These are phyloP conservation scores for Calonectria fujianensis DNA, from an alignment of 2,329 filamentous ascomycete species.

Conservation along the genomic window DNA sequence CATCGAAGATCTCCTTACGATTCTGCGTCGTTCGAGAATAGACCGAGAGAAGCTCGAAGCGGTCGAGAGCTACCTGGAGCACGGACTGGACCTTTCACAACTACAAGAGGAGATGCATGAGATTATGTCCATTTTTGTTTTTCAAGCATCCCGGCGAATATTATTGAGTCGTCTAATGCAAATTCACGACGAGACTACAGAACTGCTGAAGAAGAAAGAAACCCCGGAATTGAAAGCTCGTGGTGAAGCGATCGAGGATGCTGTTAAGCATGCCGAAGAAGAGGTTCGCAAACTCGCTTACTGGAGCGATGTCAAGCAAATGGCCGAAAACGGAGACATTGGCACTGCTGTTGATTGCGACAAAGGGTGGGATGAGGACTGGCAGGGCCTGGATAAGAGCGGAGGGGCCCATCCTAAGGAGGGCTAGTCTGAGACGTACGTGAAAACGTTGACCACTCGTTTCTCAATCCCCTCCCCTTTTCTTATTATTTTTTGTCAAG, in stretches of 20 bases:
- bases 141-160: conserved; percentile 88
- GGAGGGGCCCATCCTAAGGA: conserved; percentile 64
- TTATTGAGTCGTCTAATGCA: conserved; percentile 82
- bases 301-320: conserved; percentile 88
- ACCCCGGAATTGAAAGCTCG: conserved; percentile 61
- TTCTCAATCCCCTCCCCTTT: conserved; percentile 3
- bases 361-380: conserved; percentile 62
- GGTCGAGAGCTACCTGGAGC: conserved; percentile 86
- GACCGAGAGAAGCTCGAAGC: conserved; percentile 94
- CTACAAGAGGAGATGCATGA: conserved; percentile 86
- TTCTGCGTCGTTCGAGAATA: conserved; percentile 82
- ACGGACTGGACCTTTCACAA: conserved; percentile 85
- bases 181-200: conserved; percentile 68
- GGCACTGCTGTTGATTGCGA: conserved; percentile 64
- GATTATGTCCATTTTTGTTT: conserved; percentile 91
- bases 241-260: conserved; percentile 82
- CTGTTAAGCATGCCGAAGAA: conserved; percentile 84
- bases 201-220: conserved; percentile 62
- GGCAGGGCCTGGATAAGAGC: conserved; percentile 73
- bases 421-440: conserved; percentile 47
- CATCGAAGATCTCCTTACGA: conserved; percentile 80
- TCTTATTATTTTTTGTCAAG: conserved; percentile 11
- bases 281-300: conserved; percentile 89
- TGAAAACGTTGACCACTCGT: conserved; percentile 10
- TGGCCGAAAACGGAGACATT: conserved; percentile 74